phyloP scores from a whole-genome alignment of 2,329 filamentous ascomycete genomes.

The Canariomyces notabilis region DNA sequence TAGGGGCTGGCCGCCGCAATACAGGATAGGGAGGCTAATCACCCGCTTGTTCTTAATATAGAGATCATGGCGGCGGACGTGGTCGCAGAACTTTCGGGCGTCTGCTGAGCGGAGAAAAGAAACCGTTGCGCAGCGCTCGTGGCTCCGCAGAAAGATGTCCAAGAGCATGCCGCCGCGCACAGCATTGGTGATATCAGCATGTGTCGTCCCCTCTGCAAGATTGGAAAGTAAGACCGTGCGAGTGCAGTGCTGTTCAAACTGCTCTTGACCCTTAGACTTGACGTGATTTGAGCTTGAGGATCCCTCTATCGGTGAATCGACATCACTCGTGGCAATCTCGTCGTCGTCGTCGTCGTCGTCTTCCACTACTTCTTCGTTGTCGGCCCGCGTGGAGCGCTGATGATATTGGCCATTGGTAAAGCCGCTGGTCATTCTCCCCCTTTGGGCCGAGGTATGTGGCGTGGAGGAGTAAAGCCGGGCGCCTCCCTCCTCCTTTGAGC shows the following conservation, averaged over 20 bases:
- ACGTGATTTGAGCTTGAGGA: conserved; percentile 17
- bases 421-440: not conserved
- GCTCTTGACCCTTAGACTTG: conserved; percentile 19
- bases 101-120: conserved; percentile 64
- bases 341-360: conserved; percentile 20
- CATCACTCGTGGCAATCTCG: conserved; percentile 16
- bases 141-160: conserved; percentile 58
- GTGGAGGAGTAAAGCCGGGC: conserved; percentile 12
- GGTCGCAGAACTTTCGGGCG: conserved; percentile 59
- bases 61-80: conserved; percentile 60
- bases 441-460: not conserved
- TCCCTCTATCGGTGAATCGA: conserved; percentile 15
- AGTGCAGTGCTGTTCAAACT: conserved; percentile 35
- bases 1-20: conserved; percentile 1
- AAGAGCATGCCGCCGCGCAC: conserved; percentile 67
- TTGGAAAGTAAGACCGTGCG: conserved; percentile 60
- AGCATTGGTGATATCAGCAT: conserved; percentile 58
- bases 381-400: conserved; percentile 19
- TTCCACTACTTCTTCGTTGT: conserved; percentile 17
- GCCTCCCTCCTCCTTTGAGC: conserved; percentile 18
- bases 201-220: conserved; percentile 56
- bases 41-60: conserved; percentile 66
- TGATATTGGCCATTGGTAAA: conserved; percentile 1
- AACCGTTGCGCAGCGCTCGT: conserved; percentile 58
- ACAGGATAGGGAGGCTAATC: conserved; percentile 27